Base-by-base conservation (phyloP, 2,329 filamentous ascomycete genomes). In the Calonectria hongkongensis region DNA sequence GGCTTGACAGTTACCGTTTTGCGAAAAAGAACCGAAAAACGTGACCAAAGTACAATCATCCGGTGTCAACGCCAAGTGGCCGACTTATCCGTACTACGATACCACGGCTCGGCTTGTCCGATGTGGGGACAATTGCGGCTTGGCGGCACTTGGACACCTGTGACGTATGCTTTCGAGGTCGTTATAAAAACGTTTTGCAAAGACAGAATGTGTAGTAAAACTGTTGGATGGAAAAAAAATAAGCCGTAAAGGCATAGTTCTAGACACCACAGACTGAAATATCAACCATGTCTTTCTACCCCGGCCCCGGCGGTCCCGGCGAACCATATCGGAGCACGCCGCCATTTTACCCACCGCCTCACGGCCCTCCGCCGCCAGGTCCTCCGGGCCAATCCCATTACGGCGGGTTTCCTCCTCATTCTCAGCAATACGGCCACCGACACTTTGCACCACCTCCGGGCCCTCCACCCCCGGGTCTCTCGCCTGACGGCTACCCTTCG, bases 221-320 rank as follows among this genome's bases (percentile, higher is more conserved):
- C 15, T 41, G 54, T 47, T 45, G 12, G 18, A 47, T 8, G 25
- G 21, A 45, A 63, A 13, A 63, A 13, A 47, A 21, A 21, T 33
- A 16, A 33, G 2, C 13, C 18, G 12, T 28, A 33, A 45, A 45
- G 13, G 18, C 39, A 47, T 3, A 41, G 9, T 41, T 12, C 39
- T 28, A 51, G 21, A 10, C 6, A 16, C 45, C 1, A 18, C 25
- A 9, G 2, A 47, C 18, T 16, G 25, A 47, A 12, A 33, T 39
- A 36, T 36, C 33, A 30, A 66, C 60, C 75, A 85, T 85, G 84
- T 85, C 84, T 43, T 82, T 82, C 74, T 86, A 83, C 78, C 84
- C 85, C 39, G 85, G 84, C 68, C 84, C 84, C 75, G 83, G 85
- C 74, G 33, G 54, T 71, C 80, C 47, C 73, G 66, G 33, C 4